Evolutionary conservation across 2,329 filamentous ascomycete species (phyloP).

Genomic region (Trichoderma cornu-damae): DNA sequence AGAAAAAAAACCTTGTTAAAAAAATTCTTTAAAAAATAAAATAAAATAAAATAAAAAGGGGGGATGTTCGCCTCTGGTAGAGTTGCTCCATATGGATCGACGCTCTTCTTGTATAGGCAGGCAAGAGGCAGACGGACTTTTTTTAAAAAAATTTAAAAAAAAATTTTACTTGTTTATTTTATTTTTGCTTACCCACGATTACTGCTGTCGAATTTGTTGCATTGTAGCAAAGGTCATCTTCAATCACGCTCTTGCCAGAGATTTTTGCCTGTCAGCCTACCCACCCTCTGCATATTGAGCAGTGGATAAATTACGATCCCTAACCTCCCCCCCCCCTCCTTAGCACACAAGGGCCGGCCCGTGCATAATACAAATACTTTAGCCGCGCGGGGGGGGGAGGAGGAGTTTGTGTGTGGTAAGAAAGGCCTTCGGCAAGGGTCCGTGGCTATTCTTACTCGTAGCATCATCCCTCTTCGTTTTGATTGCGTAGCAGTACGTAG

Average conservation of each 20-base stretch:
- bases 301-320: slow-evolving; percentile 6
- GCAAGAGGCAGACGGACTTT: background rate
- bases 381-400: background rate
- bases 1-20: no score
- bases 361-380: background rate
- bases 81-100: background rate
- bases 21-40: background rate
- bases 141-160: no score
- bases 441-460: background rate
- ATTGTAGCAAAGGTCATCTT: background rate
- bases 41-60: background rate
- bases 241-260: background rate
- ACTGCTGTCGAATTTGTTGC: background rate
- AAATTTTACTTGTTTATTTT: no score
- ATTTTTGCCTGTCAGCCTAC: background rate
- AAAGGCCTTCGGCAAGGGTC: background rate
- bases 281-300: background rate
- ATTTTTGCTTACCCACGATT: slow-evolving; percentile 5
- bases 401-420: background rate
- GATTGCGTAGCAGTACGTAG: no score
- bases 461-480: background rate
- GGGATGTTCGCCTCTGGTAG: background rate
- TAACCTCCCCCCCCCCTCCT: background rate
- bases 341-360: background rate
- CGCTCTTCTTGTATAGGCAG: background rate